phyloP scores from a whole-genome alignment of 139 green algal genomes.

The Microglena sp. region DNA sequence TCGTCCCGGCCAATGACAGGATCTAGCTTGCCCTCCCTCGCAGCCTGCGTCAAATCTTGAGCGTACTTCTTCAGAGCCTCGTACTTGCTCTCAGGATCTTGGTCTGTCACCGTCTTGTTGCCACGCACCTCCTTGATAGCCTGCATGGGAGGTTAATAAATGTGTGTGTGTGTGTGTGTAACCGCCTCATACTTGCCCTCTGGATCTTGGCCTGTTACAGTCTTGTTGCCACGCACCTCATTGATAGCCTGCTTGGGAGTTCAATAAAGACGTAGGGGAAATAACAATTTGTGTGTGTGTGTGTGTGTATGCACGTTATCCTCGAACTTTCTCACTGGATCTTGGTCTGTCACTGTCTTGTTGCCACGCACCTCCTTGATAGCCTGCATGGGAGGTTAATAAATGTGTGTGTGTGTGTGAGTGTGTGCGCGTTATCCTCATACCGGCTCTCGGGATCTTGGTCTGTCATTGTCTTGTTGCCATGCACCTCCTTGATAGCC shows the following conservation, averaged over 20 bases:
- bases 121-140: no score
- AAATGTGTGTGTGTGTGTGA: constrained; percentile 9
- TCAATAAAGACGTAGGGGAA: no score
- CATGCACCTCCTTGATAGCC: background rate
- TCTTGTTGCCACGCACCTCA: constrained; percentile 65
- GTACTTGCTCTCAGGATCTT: background rate
- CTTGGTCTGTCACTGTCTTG: constrained; percentile 75
- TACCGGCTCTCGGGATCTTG: constrained; percentile 47
- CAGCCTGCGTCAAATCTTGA: constrained; percentile 78
- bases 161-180: no score
- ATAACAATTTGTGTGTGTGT: background rate
- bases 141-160: no score
- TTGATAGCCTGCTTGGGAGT: constrained; percentile 38
- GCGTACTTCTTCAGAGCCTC: constrained; percentile 86
- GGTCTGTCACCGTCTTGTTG: background rate
- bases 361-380: background rate
- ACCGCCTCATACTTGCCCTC: constrained; percentile 85
- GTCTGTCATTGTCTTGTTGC: constrained; percentile 62
- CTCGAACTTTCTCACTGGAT: constrained; percentile 28
- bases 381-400: background rate
- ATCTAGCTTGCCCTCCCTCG: constrained; percentile 71
- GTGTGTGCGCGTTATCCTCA: background rate
- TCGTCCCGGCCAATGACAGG: constrained; percentile 76
- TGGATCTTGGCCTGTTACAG: constrained; percentile 75
- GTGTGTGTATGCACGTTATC: background rate